Percentiles rank a stretch among this genome's conserved stretches.
Conservation (phyloP, 2,329 filamentous ascomycete genomes). For the Paracorniculantispora psalliotae region DNA sequence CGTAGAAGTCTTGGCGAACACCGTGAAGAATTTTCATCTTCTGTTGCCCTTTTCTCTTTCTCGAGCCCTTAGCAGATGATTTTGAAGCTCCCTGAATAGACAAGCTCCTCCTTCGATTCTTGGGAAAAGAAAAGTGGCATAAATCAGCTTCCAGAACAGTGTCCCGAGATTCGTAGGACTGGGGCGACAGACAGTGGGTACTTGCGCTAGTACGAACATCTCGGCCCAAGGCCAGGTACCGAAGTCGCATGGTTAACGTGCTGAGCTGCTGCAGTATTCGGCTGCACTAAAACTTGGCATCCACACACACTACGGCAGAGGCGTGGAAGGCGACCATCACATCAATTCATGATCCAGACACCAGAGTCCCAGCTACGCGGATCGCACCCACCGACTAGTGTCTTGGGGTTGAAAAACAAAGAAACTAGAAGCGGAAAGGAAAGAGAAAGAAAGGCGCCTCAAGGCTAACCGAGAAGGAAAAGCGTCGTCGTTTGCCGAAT, state of each 20-base stretch:
- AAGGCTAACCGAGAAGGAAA: not conserved
- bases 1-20: not conserved
- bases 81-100: not conserved
- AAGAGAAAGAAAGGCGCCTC: not conserved
- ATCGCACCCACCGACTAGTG: slow-evolving; percentile 1
- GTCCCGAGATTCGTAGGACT: not conserved
- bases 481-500: too few species aligned
- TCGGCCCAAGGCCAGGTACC: not conserved
- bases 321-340: too few species aligned
- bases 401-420: not conserved
- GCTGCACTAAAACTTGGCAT: not conserved
- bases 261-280: not conserved
- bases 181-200: not conserved
- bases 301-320: slow-evolving; percentile 5
- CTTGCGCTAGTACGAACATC: not conserved
- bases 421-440: not conserved
- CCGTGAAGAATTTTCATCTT: not conserved
- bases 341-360: too few species aligned
- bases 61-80: not conserved
- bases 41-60: too few species aligned
- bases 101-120: not conserved
- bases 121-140: not conserved
- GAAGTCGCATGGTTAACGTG: too few species aligned
- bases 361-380: not conserved
- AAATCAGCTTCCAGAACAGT: not conserved